Evolutionary conservation across 768 basidiomycete species (phyloP), one percentile per base, ranked within the genome.

Genomic region (Ephemerocybe angulata): DNA sequence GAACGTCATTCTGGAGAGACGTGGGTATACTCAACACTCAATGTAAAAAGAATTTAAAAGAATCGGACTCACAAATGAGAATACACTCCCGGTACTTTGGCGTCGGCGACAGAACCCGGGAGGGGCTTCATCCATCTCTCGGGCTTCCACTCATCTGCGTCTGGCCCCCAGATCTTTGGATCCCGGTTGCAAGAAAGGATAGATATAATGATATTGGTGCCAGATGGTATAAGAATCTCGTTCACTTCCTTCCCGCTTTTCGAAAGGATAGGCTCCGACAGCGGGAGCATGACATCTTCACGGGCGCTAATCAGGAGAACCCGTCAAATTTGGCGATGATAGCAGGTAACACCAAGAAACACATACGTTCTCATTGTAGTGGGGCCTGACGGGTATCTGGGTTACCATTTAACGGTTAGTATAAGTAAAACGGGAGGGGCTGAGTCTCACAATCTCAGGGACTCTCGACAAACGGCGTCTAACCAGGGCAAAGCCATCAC

Each of bases 381-480:
- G 41, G 57, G 66, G 58, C 57, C 22, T 2, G 73, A 64, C 27
- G 72, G 64, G 46, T 64, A 61, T 29, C 67, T 66, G 46, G 8
- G 13, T 21, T 13, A 29, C 19, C 4, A 7, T n/a, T 30, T 2
- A 22, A 33, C 17, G 17, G 52, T 25, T 5, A 50, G 37, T 28
- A 4, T 3, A 25, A 40, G 30, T 13, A 15, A 1, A 25, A 33
- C 22, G 6, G n/a, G n/a, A n/a, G n/a, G n/a, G n/a, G n/a, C n/a
- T 31, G 5, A 29, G 31, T 60, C 68, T 51, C 53, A 72, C 70
- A 75, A 51, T 51, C 76, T 67, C n/a, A 77, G 61, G 1, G 74
- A 73, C 57, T 76, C 76, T 41, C 69, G 61, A 51, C 70, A 72
- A 7, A 77, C 59, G 0, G 76, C 76, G 55, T 77, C 73, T 13